Evolutionary conservation across 176 grass and related monocot genomes (phyloP), one percentile per base, ranked within the genome.

Genomic region (Oryza brachyantha): DNA sequence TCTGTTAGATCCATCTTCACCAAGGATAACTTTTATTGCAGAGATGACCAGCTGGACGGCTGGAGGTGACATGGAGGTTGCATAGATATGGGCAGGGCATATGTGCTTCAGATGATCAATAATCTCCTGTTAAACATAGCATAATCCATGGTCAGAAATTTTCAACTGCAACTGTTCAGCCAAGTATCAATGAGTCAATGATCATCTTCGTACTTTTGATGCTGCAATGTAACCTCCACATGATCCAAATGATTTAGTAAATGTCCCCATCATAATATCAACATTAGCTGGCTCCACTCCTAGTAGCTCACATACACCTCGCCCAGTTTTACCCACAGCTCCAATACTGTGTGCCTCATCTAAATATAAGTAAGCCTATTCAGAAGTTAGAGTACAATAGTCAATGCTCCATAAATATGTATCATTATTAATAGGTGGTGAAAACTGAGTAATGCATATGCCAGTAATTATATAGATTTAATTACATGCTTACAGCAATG

Each of bases 211-310:
- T 76, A 93, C 94, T 72, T 94, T 88, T 81, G 94, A 94, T 79
- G 94, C 91, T 76, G 94, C 87, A 80, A 92, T 90, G 42, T 97
- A 97, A 35, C 94, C 94, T 79, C 94, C 91, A 1, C 91, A 94
- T 4, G 91, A 97, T 55, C 94, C 91, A 79, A 97, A 97, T 70
- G 91, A 94, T 75, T 97, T 97, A 16, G 94, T 97, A 88, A 97
- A 97, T 79, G 94, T 94, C 65, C 94, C 89, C 94, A 94, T 97
- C 94, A 97, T 94, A 74, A 97, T 92, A 59, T 97, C 91, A 17
- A 97, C 74, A 86, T 92, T 91, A 83, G 87, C 64, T 74, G 94
- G 84, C 81, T 97, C 87, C 50, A 94, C 94, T 43, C 91, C 91
- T 66, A 94, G 82, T 68, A 97, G 87, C 74, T 97, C 91, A 26